phyloP scores from a whole-genome alignment of 768 basidiomycete species.

The Mycena haematopus region DNA sequence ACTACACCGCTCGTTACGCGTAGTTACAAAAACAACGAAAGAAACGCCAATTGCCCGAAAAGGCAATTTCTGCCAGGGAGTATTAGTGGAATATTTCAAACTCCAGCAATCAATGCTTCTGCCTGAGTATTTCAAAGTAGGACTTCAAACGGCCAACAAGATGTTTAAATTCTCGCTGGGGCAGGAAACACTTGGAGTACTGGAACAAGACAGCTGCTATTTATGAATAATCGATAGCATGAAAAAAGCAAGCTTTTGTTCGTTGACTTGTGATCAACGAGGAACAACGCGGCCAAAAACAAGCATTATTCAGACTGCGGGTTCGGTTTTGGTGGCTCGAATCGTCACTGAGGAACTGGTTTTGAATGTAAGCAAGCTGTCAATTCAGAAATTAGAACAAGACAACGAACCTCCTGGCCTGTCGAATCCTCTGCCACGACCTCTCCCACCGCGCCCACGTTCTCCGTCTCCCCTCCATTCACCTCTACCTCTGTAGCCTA shows the following conservation, averaged over 20 bases:
- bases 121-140: too few relatives aligned
- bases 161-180: background rate
- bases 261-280: slow-evolving; percentile 15
- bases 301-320: slow-evolving; percentile 7
- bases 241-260: slow-evolving; percentile 16
- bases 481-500: slow-evolving; percentile 37
- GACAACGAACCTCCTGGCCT: slow-evolving; percentile 26
- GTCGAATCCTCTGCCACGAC: slow-evolving; percentile 43
- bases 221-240: slow-evolving; percentile 10
- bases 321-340: slow-evolving; percentile 2
- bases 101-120: too few relatives aligned
- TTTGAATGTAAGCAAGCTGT: background rate
- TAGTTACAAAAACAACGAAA: too few relatives aligned
- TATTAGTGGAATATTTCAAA: too few relatives aligned
- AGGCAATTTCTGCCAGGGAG: slow-evolving; percentile 13
- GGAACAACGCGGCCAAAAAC: slow-evolving; percentile 3
- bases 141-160: background rate
- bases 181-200: background rate
- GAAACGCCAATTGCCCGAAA: slow-evolving; percentile 3
- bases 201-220: slow-evolving; percentile 7
- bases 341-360: slow-evolving; percentile 16
- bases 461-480: slow-evolving; percentile 58
- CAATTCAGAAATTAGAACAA: background rate
- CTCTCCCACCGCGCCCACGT: slow-evolving; percentile 48
- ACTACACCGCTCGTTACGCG: too few relatives aligned